A percentile compares a stretch with the other conserved stretches of the same genome.
Evolutionary conservation across 257 asterid species (phyloP).

Genomic region (Solanum ossicruentum): DNA sequence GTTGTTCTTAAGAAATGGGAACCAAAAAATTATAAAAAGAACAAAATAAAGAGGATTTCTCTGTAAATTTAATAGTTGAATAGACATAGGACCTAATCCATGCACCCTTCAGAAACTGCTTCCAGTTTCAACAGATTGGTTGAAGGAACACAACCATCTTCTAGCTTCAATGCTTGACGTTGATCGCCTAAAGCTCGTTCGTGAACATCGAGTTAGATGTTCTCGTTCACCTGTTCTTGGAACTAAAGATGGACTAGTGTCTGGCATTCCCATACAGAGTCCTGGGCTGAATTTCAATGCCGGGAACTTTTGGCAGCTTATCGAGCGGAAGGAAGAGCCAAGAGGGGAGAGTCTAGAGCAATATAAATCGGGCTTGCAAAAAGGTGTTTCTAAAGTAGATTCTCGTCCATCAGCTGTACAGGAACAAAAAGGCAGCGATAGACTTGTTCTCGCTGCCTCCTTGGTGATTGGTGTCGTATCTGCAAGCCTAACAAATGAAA

Average conservation of each 20-base stretch:
- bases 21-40: background rate
- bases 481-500: constrained; percentile 52
- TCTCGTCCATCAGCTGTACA: constrained; percentile 42
- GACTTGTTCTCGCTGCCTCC: constrained; percentile 33
- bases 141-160: constrained; percentile 65
- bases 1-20: background rate
- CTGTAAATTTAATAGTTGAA: background rate
- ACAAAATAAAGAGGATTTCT: background rate
- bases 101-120: constrained; percentile 28
- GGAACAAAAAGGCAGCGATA: constrained; percentile 56
- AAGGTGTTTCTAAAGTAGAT: constrained; percentile 40
- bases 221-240: constrained; percentile 17
- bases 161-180: constrained; percentile 40
- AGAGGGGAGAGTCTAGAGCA: constrained; percentile 34
- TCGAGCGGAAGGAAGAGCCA: constrained; percentile 48
- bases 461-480: constrained; percentile 32
- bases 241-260: constrained; percentile 42
- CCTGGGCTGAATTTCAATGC: constrained; percentile 32
- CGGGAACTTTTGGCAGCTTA: constrained; percentile 54
- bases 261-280: constrained; percentile 56
- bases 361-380: constrained; percentile 41
- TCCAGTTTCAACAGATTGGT: constrained; percentile 37
- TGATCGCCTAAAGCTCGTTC: constrained; percentile 42
- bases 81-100: background rate
- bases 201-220: constrained; percentile 32